Evolutionary conservation across 768 basidiomycete species (phyloP).

Genomic region (Boletus rubropictus): DNA sequence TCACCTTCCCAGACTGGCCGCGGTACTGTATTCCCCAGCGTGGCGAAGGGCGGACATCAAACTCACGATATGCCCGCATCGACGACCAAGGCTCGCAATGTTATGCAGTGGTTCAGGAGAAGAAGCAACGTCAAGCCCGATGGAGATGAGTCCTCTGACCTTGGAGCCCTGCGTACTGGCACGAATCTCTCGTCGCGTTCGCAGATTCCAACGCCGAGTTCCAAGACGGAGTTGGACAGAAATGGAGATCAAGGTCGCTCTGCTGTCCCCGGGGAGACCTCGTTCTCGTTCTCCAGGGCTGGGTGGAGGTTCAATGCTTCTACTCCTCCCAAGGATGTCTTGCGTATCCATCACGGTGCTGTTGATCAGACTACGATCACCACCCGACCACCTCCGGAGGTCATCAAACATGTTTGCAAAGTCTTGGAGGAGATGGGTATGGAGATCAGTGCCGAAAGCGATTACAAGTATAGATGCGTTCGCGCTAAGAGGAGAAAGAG

Average conservation of each 20-base stretch:
- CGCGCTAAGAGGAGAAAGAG: slow-evolving; percentile 69
- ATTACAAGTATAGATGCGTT: slow-evolving; percentile 86
- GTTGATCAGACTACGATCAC: slow-evolving; percentile 90
- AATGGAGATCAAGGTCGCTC: slow-evolving; percentile 21
- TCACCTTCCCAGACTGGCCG: slow-evolving; percentile 27
- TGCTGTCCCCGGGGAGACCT: slow-evolving; percentile 19
- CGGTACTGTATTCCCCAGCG: slow-evolving; percentile 22
- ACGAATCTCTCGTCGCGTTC: slow-evolving; percentile 25
- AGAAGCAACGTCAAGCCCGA: slow-evolving; percentile 47
- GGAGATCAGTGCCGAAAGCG: slow-evolving; percentile 80
- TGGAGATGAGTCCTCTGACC: slow-evolving; percentile 18
- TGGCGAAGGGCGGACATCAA: slow-evolving; percentile 25
- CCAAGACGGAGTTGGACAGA: slow-evolving; percentile 20
- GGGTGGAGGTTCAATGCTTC: slow-evolving; percentile 32
- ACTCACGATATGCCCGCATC: slow-evolving; percentile 53
- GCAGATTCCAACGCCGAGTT: slow-evolving; percentile 27
- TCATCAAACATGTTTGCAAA: slow-evolving; percentile 77
- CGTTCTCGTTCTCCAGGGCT: slow-evolving; percentile 37
- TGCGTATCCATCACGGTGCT: slow-evolving; percentile 87
- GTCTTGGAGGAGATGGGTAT: slow-evolving; percentile 88
- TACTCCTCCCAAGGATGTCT: slow-evolving; percentile 37
- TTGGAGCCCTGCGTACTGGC: slow-evolving; percentile 14
- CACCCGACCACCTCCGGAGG: slow-evolving; percentile 74
- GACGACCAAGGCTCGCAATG: slow-evolving; percentile 85
- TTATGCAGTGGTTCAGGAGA: slow-evolving; percentile 97